Evolutionary conservation across 805 yeast genomes (phyloP), one percentile per base, ranked within the genome.

Genomic region (Candida anglica): DNA sequence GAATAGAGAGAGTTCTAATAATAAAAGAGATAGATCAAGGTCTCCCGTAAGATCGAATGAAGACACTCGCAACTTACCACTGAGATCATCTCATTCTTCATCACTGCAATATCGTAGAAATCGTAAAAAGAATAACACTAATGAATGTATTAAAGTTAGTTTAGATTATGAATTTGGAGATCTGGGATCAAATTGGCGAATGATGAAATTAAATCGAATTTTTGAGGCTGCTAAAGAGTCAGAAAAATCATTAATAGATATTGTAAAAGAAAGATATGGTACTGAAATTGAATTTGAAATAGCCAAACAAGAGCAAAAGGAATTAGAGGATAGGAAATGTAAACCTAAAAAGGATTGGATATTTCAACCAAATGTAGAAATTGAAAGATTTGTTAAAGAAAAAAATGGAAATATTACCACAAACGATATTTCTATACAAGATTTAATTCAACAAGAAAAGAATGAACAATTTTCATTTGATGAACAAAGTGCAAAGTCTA

Each of bases 401-500:
- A 15, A 15, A 6, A 13, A 7, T 24, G 11, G 10, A 6, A n/a
- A 7, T 27, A 15, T 14, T 11, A 20, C 15, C n/a, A 5, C 8
- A 5, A 22, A 13, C 19, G 14, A 14, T n/a, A n/a, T 30, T 30
- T 20, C 32, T 8, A 6, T 30, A 10, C 19, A 22, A 20, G 18
- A 30, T 14, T 21, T 30, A 14, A 16, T 30, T 4, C 18, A 20
- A 4, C 18, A 19, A 18, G 32, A 30, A 16, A 18, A 25, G 13
- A 30, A 20, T 20, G 8, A 11, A 9, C 6, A 15, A 6, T 31
- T 40, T 2, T 22, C 32, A 9, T 34, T 49, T 14, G 55, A 43
- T 17, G 41, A 38, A 27, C 42, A 60, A 3, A 47, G 59, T 3
- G 57, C 65, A 2, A 52, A 53, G 15, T 46, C 52, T 20, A 68